Base-by-base conservation (phyloP, 2,329 filamentous ascomycete genomes). In the Ceratocystis diversiconidia region DNA sequence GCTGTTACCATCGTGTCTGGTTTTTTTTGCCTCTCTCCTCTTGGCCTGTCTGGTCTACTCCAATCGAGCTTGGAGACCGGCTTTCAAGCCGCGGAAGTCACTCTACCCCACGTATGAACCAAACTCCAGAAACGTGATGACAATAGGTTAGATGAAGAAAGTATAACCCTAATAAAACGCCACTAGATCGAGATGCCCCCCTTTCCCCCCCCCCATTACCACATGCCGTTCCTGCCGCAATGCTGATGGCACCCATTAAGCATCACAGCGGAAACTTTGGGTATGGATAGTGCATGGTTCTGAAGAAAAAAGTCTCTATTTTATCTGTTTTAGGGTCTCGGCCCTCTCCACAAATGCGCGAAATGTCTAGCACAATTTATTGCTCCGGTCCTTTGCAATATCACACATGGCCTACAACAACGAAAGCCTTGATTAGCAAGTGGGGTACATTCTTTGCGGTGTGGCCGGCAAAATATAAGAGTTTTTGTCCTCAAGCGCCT, bases 361-460 rank as follows among this genome's bases (percentile, higher is more conserved):
- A 46, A 69, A 72, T 15, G 7, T 30, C 32, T 12, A 59, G 5
- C 55, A 59, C 48, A 89, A 74, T 74, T 91, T 95, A 41, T 75
- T 74, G 0, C 87, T 89, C 61, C 92, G 82, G 72, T 96, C 90
- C 63, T 83, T 82, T 36, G 92, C 92, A 72, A 96, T 96, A 71
- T 91, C 88, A 72, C 90, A 90, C 89, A 96, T 96, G 50, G 92
- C 91, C 87, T 90, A 32, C 28, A 63, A 19, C 17, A 32, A 8
- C 25, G n/a, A 65, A 5, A 22, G 8, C 66, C 32, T 8, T n/a
- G 25, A 63, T 72, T 66, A 72, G 70, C 66, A 52, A 3, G 17
- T 48, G 19, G 10, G 3, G 3, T 12, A 4, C 8, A 4, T 15
- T 3, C 10, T 41, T 41, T 15, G 36, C 36, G 36, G 36, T 15